phyloP scores from a whole-genome alignment of 1,284 basidiomycete species.

The Caloboletus firmus region DNA sequence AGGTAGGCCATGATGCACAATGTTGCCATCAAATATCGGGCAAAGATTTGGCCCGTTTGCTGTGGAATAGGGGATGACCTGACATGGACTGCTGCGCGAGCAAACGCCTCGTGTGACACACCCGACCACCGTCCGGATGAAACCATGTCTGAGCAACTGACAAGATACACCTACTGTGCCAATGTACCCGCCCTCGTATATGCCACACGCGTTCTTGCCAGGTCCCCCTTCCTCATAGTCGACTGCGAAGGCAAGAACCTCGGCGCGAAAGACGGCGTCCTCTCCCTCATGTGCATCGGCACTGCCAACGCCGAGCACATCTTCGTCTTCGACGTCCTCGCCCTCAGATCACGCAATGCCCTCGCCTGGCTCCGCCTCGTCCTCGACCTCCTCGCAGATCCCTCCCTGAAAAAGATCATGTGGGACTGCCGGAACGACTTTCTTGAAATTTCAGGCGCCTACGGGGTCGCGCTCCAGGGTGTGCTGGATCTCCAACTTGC shows the following conservation, averaged over 20 bases:
- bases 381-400: slow-evolving; percentile 31
- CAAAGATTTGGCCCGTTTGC: background rate
- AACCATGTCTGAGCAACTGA: slow-evolving; percentile 16
- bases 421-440: slow-evolving; percentile 49
- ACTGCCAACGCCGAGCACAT: slow-evolving; percentile 39
- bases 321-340: slow-evolving; percentile 43
- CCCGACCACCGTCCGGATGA: slow-evolving; percentile 7
- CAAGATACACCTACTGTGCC: slow-evolving; percentile 23
- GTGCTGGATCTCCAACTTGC: slow-evolving; percentile 47
- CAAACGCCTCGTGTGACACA: slow-evolving; percentile 10
- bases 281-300: slow-evolving; percentile 46
- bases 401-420: slow-evolving; percentile 40
- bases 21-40: background rate
- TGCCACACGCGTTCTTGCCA: slow-evolving; percentile 22
- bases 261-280: slow-evolving; percentile 37
- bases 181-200: slow-evolving; percentile 11
- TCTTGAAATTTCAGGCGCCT: slow-evolving; percentile 37
- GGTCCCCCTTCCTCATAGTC: slow-evolving; percentile 32
- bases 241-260: slow-evolving; percentile 43
- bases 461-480: slow-evolving; percentile 33
- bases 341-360: slow-evolving; percentile 26
- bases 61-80: slow-evolving; percentile 4
- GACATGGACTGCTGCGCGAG: slow-evolving; percentile 12
- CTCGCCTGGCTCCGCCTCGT: slow-evolving; percentile 25
- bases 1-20: too few relatives aligned